Evolutionary conservation across 345 rosid species (phyloP), one percentile per base, ranked within the genome.

Genomic region (Gossypioides kirkii): DNA sequence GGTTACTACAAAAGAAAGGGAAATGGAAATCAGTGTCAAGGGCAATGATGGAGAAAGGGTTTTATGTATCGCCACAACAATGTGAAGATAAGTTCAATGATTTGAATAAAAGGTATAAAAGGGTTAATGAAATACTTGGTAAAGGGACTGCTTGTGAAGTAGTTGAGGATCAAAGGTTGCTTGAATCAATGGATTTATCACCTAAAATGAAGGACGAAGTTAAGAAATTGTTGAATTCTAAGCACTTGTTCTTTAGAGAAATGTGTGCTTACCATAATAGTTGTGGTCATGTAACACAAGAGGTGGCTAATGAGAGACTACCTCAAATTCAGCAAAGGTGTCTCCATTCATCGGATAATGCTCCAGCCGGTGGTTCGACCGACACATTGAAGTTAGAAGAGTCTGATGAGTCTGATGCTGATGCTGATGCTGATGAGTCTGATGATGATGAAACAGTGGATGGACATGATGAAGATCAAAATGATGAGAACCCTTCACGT

Each of bases 181-280:
- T 95, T 8, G 98, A 88, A 11, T 75, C 83, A 0, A 95, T 95
- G 99, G 96, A 91, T 72, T 69, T 95, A 73, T 47, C 86, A 1
- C 85, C 88, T 0, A 95, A 90, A 69, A 71, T 88, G 89, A 95
- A 91, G 82, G 96, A 93, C 8, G 99, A 95, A 75, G 97, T 83
- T 45, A 86, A 79, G 83, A 95, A 90, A 62, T 76, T 95, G 76
- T 83, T 95, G 64, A 93, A 88, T 72, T 95, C 99, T 49, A 95
- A 95, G 72, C 99, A 95, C 81, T 80, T 95, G 73, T 95, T 95
- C 77, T 95, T 92, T 68, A 78, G 92, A 63, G 98, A 95, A 81
- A 95, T 95, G 99, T 95, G 99, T 79, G 96, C 97, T 76, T 95
- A 95, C 46, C 99, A 95, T 61, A 92, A 79, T 72, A 93, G 94